Base-by-base conservation (phyloP, 441 rosid species). In the Dalechampia spathulata region DNA sequence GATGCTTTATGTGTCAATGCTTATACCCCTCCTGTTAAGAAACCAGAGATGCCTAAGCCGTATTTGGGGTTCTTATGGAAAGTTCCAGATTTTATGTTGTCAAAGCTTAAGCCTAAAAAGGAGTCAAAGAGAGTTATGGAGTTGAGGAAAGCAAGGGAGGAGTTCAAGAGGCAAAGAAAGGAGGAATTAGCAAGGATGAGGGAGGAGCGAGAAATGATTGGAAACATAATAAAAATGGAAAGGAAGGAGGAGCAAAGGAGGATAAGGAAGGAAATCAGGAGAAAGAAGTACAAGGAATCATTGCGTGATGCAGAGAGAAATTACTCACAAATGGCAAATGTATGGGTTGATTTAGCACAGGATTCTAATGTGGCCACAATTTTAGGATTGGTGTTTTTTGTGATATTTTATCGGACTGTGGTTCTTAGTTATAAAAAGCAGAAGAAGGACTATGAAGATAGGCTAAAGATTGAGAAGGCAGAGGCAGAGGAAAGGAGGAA, bases 401-500 rank as follows among this genome's bases (percentile, higher is more conserved):
- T 75, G 59, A 77, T 91, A 58, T 91, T 91, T 69, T 85, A 87
- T 61, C 80, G 66, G 62, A 85, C 88, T 0, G 96, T 87, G 65
- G 96, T 90, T 65, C 77, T 90, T 17, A 87, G 70, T 64, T 91
- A 85, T 70, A 72, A 75, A 70, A 85, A 66, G 77, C 96, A 87
- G 74, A 83, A 82, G 78, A 91, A 83, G 78, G 98, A 91, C 69
- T 91, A 87, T 46, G 96, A 87, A 44, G 98, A 87, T 21, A 79
- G 98, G 77, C 63, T 85, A 75, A 91, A 91, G 80, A 87, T 91
- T 20, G 96, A 87, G 82, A 79, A 83, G 81, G 96, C 95, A 0
- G 98, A 85, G 65, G 92, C 90, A 16, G 98, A 91, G 47, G 98
- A 91, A 78, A 83, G 82, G 73, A 85, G 60, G 74, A 87, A 83